Evolutionary conservation across 1,284 basidiomycete species (phyloP).

Genomic region (Trametes pubescens): DNA sequence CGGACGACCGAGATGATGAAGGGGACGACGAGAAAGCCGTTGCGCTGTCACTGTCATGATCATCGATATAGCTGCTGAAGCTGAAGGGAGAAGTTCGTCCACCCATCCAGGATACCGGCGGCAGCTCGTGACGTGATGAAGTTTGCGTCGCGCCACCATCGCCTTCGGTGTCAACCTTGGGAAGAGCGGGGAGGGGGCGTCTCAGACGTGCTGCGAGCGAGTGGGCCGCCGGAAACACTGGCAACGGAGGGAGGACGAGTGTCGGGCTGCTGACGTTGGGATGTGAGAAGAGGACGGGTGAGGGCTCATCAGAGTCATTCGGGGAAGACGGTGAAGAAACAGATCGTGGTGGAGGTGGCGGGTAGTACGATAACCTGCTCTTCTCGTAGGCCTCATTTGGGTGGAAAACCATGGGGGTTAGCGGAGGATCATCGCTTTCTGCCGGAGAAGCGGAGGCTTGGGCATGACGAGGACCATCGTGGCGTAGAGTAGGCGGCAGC

Average conservation of each 20-base stretch:
- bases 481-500: slow-evolving; percentile 14
- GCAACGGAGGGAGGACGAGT: slow-evolving; percentile 10
- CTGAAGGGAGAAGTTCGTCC: slow-evolving; percentile 25
- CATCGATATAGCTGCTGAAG: slow-evolving; percentile 27
- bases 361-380: slow-evolving; percentile 21
- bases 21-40: slow-evolving; percentile 21
- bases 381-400: slow-evolving; percentile 30
- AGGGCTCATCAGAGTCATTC: slow-evolving; percentile 7
- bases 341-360: slow-evolving; percentile 20
- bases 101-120: slow-evolving; percentile 1
- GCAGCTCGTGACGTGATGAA: slow-evolving; percentile 18
- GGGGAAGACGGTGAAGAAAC: slow-evolving; percentile 21
- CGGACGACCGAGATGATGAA: slow-evolving; percentile 17
- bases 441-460: slow-evolving; percentile 27
- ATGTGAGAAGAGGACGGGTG: slow-evolving; percentile 26
- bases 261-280: slow-evolving; percentile 28
- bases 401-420: slow-evolving; percentile 31
- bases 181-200: slow-evolving; percentile 31
- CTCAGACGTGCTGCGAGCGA: slow-evolving; percentile 23
- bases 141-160: slow-evolving; percentile 8
- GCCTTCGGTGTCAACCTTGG: slow-evolving; percentile 23
- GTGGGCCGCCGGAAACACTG: slow-evolving; percentile 19
- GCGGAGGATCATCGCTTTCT: slow-evolving; percentile 33
- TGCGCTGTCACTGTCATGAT: slow-evolving; percentile 27
- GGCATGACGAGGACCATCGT: slow-evolving; percentile 10